These are phyloP conservation scores for Colletotrichum sp. DNA, from an alignment of 2,329 filamentous ascomycete genomes.

Conservation along the genomic window DNA sequence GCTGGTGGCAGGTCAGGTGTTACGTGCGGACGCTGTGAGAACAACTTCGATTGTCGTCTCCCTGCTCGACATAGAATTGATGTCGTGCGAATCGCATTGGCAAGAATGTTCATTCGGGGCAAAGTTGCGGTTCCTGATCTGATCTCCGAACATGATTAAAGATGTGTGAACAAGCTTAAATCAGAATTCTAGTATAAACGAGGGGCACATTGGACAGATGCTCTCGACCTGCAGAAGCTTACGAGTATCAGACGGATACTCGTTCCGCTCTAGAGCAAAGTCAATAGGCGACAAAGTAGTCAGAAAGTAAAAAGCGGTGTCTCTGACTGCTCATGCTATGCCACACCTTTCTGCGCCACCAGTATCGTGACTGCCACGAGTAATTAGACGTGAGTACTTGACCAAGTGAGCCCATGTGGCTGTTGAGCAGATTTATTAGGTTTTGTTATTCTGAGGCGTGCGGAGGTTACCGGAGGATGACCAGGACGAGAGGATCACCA, in stretches of 20 bases:
- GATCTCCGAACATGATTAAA: not conserved
- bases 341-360: not conserved
- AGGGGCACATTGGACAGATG: not conserved
- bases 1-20: rapidly evolving
- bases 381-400: not conserved
- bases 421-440: not conserved
- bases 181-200: not conserved
- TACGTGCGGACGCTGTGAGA: not conserved
- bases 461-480: not conserved
- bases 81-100: not conserved
- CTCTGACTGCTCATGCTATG: not conserved
- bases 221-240: not conserved
- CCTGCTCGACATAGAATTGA: not conserved
- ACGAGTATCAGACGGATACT: not conserved
- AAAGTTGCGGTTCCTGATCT: not conserved
- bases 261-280: not conserved
- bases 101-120: not conserved
- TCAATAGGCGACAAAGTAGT: not conserved
- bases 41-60: not conserved
- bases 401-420: not conserved
- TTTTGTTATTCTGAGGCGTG: rapidly evolving
- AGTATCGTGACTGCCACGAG: not conserved
- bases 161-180: not conserved
- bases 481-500: not conserved
- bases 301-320: not conserved